These are phyloP conservation scores for Hysterium pulicare DNA, from an alignment of 2,329 filamentous ascomycete genomes.

Conservation along the genomic window DNA sequence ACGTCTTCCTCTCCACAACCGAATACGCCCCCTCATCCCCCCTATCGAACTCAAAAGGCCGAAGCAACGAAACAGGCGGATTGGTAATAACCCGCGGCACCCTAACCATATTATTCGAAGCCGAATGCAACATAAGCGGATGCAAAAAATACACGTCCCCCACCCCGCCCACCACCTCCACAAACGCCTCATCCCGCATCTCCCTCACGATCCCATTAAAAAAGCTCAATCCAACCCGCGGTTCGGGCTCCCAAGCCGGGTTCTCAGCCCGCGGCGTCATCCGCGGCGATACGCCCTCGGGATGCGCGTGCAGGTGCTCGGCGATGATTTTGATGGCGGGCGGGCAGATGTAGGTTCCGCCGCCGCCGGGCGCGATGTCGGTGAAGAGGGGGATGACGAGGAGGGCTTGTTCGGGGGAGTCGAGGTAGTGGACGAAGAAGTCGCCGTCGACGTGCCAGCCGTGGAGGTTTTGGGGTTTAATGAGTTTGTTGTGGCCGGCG, in stretches of 20 bases:
- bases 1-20: conserved; percentile 55
- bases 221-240: conserved; percentile 39
- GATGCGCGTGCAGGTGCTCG: conserved; percentile 56
- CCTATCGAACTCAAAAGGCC: conserved; percentile 54
- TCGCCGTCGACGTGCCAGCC: conserved; percentile 70
- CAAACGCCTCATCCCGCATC: conserved; percentile 43
- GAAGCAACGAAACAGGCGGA: conserved; percentile 50
- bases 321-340: conserved; percentile 58
- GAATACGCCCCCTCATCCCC: conserved; percentile 48
- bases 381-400: conserved; percentile 67
- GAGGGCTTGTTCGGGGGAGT: conserved; percentile 66
- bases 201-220: conserved; percentile 40
- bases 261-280: conserved; percentile 57
- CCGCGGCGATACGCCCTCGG: conserved; percentile 62
- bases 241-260: conserved; percentile 42
- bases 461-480: conserved; percentile 51
- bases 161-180: conserved; percentile 53
- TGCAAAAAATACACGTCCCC: conserved; percentile 60
- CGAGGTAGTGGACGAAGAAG: conserved; percentile 70
- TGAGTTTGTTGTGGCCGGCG: conserved; percentile 47
- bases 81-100: conserved; percentile 54
- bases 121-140: conserved; percentile 59
- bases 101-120: conserved; percentile 49
- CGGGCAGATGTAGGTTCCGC: conserved; percentile 64
- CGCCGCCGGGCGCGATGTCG: conserved; percentile 58